Evolutionary conservation across 1,139 yeast genomes (phyloP), one percentile per base, ranked within the genome.

Genomic region (Lodderomyces pseudojiufengensis): DNA sequence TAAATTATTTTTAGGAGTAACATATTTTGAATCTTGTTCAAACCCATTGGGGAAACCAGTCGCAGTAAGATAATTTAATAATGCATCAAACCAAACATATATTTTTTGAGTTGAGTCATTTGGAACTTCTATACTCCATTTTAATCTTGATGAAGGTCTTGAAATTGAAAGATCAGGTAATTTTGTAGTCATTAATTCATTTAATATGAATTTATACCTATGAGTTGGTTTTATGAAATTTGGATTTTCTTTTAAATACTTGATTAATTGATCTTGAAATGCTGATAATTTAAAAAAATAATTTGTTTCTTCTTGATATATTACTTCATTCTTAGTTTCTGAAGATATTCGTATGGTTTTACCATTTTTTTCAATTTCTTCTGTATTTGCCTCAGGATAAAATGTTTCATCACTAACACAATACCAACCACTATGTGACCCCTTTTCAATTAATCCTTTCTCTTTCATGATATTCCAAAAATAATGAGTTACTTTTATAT

Each of bases 61-160:
- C 0, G 87, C 77, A 0, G 97, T 85, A 8, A 88, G 41, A 54
- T 92, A 92, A 54, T 88, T 92, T 32, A 85, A 70, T 37, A 92
- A 69, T 0, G 99, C 99, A 61, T 92, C 99, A 43, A 92, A 84
- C 99, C 99, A 92, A 8, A 92, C 99, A 51, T 92, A 92, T 41
- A 92, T 81, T 36, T 75, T 81, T 52, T 92, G 97, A 0, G 78
- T 49, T 0, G 72, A 64, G 50, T 92, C 97, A 24, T 70, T 67
- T 0, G 98, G 98, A 0, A 92, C 97, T 2, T 77, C 76, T 21
- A 92, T 83, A 0, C 97, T 97, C 99, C 99, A 92, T 23, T 71
- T 63, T 33, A 90, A 69, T 38, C 98, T 65, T 10, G 79, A 61
- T 0, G 80, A 56, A 0, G 97, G 97, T 44, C 98, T 68, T 0